Conservation (phyloP, 768 basidiomycete species). For the Phylloporus sp. region DNA sequence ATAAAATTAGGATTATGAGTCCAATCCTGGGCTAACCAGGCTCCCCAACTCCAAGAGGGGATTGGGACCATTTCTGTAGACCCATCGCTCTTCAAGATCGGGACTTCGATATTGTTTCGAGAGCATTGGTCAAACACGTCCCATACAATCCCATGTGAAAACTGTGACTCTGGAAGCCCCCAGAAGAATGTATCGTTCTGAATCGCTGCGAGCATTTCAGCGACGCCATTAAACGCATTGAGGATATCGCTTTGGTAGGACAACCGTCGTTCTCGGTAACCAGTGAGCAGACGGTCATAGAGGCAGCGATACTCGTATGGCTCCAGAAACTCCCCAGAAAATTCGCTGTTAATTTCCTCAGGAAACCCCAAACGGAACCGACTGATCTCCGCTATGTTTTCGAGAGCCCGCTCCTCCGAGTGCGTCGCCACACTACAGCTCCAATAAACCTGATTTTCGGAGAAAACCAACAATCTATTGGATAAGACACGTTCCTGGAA, state of each 20-base stretch:
- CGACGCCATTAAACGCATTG: constrained; percentile 14
- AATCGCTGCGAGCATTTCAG: constrained; percentile 5
- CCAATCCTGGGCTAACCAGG: not conserved
- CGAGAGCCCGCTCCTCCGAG: constrained; percentile 13
- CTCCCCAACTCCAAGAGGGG: constrained; percentile 20
- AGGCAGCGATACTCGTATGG: not conserved
- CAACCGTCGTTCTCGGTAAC: constrained; percentile 11
- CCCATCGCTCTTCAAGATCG: constrained; percentile 5
- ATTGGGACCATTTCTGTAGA: constrained; percentile 1
- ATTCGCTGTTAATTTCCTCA: not conserved
- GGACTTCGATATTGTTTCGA: not conserved
- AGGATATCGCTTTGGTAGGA: constrained; percentile 11
- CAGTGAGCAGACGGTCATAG: not conserved
- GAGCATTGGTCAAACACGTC: not conserved
- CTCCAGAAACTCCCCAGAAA: constrained; percentile 2
- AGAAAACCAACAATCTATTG: too few species aligned
- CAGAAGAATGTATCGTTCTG: constrained; percentile 13
- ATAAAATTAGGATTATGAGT: not conserved
- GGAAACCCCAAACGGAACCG: not conserved
- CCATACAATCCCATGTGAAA: constrained; percentile 14
- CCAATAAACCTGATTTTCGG: too few species aligned
- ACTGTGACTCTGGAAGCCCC: constrained; percentile 15
- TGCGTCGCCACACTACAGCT: constrained; percentile 8
- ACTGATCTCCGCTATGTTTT: not conserved
- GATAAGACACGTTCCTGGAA: too few species aligned